These are phyloP conservation scores for Gossypium anomalum DNA, from an alignment of 345 rosid genomes.

Conservation along the genomic window DNA sequence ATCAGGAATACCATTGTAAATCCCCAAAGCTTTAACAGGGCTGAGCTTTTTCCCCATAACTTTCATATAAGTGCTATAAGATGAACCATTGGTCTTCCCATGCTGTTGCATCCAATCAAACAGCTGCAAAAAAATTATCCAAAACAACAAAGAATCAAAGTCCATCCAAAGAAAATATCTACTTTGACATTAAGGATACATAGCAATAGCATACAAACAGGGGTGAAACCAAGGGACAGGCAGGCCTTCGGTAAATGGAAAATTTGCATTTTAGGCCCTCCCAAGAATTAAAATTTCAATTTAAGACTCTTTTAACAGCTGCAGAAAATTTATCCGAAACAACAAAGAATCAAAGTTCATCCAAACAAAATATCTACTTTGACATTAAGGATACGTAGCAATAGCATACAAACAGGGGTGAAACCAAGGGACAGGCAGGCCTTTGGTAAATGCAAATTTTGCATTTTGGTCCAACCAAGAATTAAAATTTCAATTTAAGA, in stretches of 20 bases:
- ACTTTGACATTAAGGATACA: background rate
- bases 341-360: background rate
- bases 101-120: constrained; percentile 86
- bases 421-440: too few species aligned
- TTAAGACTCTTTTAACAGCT: constrained; percentile 42
- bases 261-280: too few species aligned
- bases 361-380: background rate
- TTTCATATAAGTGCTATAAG: constrained; percentile 75
- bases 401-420: background rate
- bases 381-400: background rate
- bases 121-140: constrained; percentile 47
- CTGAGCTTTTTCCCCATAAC: constrained; percentile 53
- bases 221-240: too few species aligned
- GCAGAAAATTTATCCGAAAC: constrained; percentile 27
- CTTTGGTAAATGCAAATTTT: too few species aligned
- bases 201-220: background rate
- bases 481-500: too few species aligned
- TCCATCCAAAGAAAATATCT: background rate
- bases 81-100: constrained; percentile 58
- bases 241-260: too few species aligned
- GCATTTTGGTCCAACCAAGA: too few species aligned
- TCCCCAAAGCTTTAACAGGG: constrained; percentile 62
- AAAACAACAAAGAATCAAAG: constrained; percentile 11
- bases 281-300: too few species aligned
- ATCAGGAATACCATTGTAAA: constrained; percentile 61